Conservation (phyloP, 441 rosid species). For the Capsella rubella region DNA sequence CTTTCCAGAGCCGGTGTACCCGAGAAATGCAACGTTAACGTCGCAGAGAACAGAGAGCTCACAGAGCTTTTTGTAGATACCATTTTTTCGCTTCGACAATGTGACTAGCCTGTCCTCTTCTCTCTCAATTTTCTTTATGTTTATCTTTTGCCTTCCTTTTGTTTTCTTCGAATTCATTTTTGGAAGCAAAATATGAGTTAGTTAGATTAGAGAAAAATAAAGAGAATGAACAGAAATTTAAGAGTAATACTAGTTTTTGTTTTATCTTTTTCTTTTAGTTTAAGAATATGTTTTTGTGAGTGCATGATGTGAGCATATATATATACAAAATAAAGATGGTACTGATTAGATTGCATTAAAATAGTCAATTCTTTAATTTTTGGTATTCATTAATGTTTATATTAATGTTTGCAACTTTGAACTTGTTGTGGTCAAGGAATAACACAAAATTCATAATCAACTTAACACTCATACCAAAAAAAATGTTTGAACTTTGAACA, state of each 20-base stretch:
- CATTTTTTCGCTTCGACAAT: constrained; percentile 33
- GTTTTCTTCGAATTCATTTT: constrained; percentile 20
- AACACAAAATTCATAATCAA: no score
- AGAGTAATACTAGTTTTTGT: neutral
- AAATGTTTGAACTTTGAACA: no score
- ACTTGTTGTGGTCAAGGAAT: no score
- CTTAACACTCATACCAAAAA: no score
- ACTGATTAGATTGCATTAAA: neutral
- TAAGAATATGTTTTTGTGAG: neutral
- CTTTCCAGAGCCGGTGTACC: constrained; percentile 26
- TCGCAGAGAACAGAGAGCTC: constrained; percentile 35
- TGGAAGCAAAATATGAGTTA: neutral
- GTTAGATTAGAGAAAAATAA: neutral
- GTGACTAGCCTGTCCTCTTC: constrained; percentile 20
- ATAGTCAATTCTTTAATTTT: neutral
- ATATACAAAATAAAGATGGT: neutral
- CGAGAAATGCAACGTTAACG: constrained; percentile 23
- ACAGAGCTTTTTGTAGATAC: constrained; percentile 30
- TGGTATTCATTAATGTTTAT: no score
- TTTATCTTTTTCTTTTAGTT: neutral
- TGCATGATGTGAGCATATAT: neutral
- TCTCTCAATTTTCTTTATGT: constrained; percentile 24
- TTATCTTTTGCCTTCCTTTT: constrained; percentile 42
- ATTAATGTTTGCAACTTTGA: neutral
- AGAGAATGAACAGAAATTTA: neutral